Base-by-base conservation (phyloP, 441 rosid genomes). In the Daphne laureola region DNA sequence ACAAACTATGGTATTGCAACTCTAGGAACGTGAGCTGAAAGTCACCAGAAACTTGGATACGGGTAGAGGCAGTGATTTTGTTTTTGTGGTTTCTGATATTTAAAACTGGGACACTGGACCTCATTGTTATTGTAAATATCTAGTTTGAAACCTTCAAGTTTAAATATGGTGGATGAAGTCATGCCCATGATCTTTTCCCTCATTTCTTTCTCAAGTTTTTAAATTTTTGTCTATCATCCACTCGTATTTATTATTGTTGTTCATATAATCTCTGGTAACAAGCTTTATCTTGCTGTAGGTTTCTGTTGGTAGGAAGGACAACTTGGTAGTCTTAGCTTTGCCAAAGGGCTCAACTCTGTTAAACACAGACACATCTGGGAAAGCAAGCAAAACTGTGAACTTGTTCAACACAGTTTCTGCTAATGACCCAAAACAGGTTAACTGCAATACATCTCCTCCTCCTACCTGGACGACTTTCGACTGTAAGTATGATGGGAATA, bases 401-500 rank as follows among this genome's bases (percentile, higher is more conserved):
- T 58, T 63, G 27, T 66, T 25, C 54, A 42, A 38, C 59, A 15
- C 67, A 59, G 54, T 67, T 35, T 26, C 64, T 42, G 38, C 51
- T 42, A 51, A 16, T 13, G 61, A 59, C 8, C 13, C 42, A 7
- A 12, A 46, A 5, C 51, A 58, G 8, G 58, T 51, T 5, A 12
- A 12, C 7, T 2, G 54, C 25, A 21, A 21, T 14, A 4, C 51
- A 25, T 49, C 1, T 17, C 5, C 58, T 59, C 82, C 88, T 36
- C 46, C 82, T 5, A 53, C 53, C 69, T 81, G 92, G 92, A 81
- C 81, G 43, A 79, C 84, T 55, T 84, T 84, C 46, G 86, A 84
- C 35, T 81, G 88, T 84, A 70, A 73, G 78, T 47, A 8, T 16
- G 23, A 18, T 47, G 17, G 9, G 38, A 31, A 5, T 2, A 31